These are phyloP conservation scores for Ramaria sp. DNA, from an alignment of 768 basidiomycete genomes.

Conservation along the genomic window DNA sequence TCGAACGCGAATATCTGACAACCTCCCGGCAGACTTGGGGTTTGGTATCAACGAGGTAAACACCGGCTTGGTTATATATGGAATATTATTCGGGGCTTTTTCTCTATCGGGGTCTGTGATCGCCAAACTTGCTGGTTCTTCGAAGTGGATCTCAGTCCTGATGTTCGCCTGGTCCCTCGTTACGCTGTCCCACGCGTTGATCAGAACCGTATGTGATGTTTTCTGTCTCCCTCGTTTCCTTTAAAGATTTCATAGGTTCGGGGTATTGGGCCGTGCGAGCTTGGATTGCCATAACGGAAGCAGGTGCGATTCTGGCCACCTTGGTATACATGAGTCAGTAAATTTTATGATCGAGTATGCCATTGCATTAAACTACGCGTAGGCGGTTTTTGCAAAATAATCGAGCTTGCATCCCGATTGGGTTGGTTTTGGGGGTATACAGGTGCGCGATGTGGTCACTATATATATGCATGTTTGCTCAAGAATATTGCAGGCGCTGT, in stretches of 20 bases:
- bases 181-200: no score
- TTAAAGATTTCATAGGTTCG: neutral
- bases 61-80: slow-evolving; percentile 26
- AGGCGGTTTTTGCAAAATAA: slow-evolving; percentile 4
- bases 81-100: slow-evolving; percentile 25
- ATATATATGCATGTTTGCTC: neutral
- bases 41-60: slow-evolving; percentile 31
- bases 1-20: slow-evolving; percentile 33
- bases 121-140: slow-evolving; percentile 29
- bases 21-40: slow-evolving; percentile 27
- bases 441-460: neutral
- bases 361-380: neutral
- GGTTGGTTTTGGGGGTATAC: slow-evolving; percentile 7
- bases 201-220: no score
- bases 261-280: neutral
- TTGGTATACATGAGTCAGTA: neutral
- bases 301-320: slow-evolving; percentile 26
- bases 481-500: slow-evolving; percentile 27
- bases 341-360: neutral
- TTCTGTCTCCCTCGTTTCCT: no score
- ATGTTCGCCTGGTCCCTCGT: no score
- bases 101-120: slow-evolving; percentile 29
- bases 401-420: slow-evolving; percentile 1
- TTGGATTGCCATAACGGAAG: slow-evolving; percentile 34
- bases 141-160: slow-evolving; percentile 12